Evolutionary conservation across 2,329 filamentous ascomycete genomes (phyloP).

Genomic region (Microcyclospora tardicrescens): DNA sequence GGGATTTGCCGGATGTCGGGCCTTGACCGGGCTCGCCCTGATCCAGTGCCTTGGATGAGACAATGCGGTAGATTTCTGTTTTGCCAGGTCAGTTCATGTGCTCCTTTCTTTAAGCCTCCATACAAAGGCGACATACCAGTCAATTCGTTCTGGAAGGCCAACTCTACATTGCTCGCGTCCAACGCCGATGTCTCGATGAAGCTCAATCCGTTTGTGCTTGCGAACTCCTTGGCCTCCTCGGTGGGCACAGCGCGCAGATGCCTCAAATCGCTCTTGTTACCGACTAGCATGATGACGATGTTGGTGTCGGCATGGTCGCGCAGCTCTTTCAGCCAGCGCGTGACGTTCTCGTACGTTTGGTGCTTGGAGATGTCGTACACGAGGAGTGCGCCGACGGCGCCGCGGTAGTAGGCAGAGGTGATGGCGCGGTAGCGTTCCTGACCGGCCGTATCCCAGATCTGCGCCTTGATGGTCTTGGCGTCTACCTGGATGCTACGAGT

Average conservation of each 20-base stretch:
- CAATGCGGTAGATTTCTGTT: slow-evolving; percentile 96
- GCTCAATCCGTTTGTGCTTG: slow-evolving; percentile 56
- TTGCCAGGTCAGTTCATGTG: slow-evolving; percentile 1
- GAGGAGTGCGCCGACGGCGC: slow-evolving; percentile 89
- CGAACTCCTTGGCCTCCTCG: slow-evolving; percentile 95
- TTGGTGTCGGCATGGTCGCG: slow-evolving; percentile 96
- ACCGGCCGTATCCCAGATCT: slow-evolving; percentile 99
- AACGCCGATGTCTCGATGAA: slow-evolving; percentile 99
- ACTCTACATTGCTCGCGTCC: slow-evolving; percentile 96
- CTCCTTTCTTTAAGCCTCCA: background rate
- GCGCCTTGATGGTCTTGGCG: slow-evolving; percentile 99
- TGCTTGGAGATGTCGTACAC: slow-evolving; percentile 99
- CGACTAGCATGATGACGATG: slow-evolving; percentile 97
- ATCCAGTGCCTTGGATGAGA: slow-evolving; percentile 93
- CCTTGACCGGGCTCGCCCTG: slow-evolving; percentile 71
- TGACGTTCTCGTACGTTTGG: slow-evolving; percentile 98
- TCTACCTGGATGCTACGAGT: slow-evolving; percentile 98
- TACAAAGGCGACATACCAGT: slow-evolving; percentile 55
- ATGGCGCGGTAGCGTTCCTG: slow-evolving; percentile 99
- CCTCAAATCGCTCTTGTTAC: slow-evolving; percentile 99
- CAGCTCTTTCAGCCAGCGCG: slow-evolving; percentile 96
- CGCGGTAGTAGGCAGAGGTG: slow-evolving; percentile 96
- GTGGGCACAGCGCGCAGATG: slow-evolving; percentile 94
- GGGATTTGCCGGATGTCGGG: slow-evolving; percentile 60
- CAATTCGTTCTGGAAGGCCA: slow-evolving; percentile 98